Evolutionary conservation across 306 rosid genomes (phyloP), one percentile per base, ranked within the genome.

Genomic region (Malus orientalis): DNA sequence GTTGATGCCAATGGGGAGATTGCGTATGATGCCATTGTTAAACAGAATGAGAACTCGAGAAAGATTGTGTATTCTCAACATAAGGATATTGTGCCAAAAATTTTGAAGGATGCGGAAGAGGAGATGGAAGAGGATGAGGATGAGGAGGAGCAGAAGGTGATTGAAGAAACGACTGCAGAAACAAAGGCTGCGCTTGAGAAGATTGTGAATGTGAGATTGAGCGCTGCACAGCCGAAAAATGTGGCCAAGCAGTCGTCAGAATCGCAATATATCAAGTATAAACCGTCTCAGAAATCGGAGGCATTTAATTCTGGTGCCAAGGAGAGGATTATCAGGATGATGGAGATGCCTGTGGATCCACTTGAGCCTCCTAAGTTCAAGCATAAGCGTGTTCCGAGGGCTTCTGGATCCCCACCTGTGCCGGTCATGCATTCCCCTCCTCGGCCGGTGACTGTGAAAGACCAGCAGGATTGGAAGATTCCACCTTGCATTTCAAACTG

Each of bases 401-500:
- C 98, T 61, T 91, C 95, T 0, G 90, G 97, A 11, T 91, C 98
- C 8, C 98, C 97, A 25, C 96, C 96, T 8, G 93, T 94, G 51
- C 98, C 96, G 0, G 91, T 92, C 44, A 88, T 94, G 96, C 98
- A 90, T 77, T 94, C 97, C 5, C 97, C 96, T 58, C 98, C 97
- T 0, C 82, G 97, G 65, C 97, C 95, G 12, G 95, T 92, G 82
- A 91, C 96, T 1, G 92, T 91, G 76, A 94, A 91, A 78, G 98
- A 94, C 72, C 96, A 90, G 81, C 95, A 90, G 69, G 98, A 94
- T 73, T 94, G 97, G 98, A 91, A 94, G 80, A 92, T 92, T 40
- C 98, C 97, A 1, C 98, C 96, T 22, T 92, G 96, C 69, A 91
- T 94, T 62, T 94, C 97, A 15, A 90, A 87, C 82, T 94, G 97